Base-by-base conservation (phyloP, 2,329 filamentous ascomycete species). In the Ophiosphaerella herpotricha region DNA sequence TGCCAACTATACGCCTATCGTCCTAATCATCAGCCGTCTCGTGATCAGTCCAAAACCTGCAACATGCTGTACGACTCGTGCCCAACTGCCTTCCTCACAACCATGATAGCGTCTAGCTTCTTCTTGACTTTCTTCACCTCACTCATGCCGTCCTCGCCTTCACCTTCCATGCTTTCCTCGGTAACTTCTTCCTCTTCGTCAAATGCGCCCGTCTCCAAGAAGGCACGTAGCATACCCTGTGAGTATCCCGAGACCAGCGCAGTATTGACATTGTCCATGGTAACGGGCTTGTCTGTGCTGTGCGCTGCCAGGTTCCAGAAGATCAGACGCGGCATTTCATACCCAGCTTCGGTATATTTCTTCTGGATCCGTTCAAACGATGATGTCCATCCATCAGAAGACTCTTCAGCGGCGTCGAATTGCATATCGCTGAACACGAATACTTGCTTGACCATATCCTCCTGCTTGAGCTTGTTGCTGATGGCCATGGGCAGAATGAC, bases 401-500 rank as follows among this genome's bases (percentile, higher is more conserved):
- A n/a, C 7, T 18, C 13, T 12, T 53, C 46, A 1, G 77, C 77
- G 0, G 49, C 0, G 54, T 85, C 66, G 60, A 86, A 85, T 38
- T 85, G 81, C 83, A 85, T 85, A 61, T 85, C 82, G 38, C 74
- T 80, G 58, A 85, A 85, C 31, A 85, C 78, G 58, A 86, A 85
- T 13, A 86, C 63, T 4, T 80, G 78, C 70, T 84, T 84, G 13
- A 85, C 77, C 82, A 86, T 85, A 34, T 85, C 77, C 46, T 83
- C 80, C 34, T 74, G 77, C 54, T 72, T 75, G 31, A 85, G 58
- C 9, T 80, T 75, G 54, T 83, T 74, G 39, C 73, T 38, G 7
- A 79, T 44, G 0, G 83, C 82, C 73, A 82, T 77, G 2, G 81
- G 81, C 0, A 85, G 76, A 39, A 85, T 78, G 1, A 84, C 68